phyloP scores from a whole-genome alignment of 1,284 basidiomycete genomes.

The Tilletia horrida region DNA sequence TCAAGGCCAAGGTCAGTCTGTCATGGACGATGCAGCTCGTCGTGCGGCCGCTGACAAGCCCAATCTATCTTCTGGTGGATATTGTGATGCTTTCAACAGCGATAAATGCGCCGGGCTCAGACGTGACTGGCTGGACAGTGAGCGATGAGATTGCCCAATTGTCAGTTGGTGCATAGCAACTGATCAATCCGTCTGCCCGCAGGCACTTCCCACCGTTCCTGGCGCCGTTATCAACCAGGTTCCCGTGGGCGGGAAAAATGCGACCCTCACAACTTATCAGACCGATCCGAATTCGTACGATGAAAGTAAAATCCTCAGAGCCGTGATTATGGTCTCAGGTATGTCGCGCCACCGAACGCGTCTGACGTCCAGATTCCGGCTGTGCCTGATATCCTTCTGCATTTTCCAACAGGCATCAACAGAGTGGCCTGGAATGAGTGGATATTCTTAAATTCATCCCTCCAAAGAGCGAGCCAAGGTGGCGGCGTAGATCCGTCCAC shows the following conservation, averaged over 20 bases:
- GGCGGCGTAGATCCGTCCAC: constrained; percentile 38
- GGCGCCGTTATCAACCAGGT: constrained; percentile 2
- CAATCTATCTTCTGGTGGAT: too few species aligned
- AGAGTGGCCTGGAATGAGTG: constrained; percentile 36
- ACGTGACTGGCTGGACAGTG: too few species aligned
- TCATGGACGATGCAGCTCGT: too few species aligned
- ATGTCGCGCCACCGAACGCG: too few species aligned
- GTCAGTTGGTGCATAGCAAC: too few species aligned
- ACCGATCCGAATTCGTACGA: constrained; percentile 26
- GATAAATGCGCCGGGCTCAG: too few species aligned
- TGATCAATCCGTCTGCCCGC: not conserved
- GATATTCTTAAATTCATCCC: constrained; percentile 41
- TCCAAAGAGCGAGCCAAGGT: constrained; percentile 29
- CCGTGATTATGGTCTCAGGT: constrained; percentile 21
- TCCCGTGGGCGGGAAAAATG: not conserved
- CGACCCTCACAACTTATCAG: not conserved
- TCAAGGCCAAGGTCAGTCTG: too few species aligned
- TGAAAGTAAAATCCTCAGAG: constrained; percentile 16
- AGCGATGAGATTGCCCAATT: too few species aligned
- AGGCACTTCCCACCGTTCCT: not conserved
- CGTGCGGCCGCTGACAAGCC: too few species aligned
- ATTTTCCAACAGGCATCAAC: not conserved
- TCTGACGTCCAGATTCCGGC: too few species aligned
- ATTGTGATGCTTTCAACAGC: too few species aligned
- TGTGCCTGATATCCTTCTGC: not conserved